Evolutionary conservation across 2,329 filamentous ascomycete genomes (phyloP), one percentile per base, ranked within the genome.

Genomic region (Huntiella decipiens): DNA sequence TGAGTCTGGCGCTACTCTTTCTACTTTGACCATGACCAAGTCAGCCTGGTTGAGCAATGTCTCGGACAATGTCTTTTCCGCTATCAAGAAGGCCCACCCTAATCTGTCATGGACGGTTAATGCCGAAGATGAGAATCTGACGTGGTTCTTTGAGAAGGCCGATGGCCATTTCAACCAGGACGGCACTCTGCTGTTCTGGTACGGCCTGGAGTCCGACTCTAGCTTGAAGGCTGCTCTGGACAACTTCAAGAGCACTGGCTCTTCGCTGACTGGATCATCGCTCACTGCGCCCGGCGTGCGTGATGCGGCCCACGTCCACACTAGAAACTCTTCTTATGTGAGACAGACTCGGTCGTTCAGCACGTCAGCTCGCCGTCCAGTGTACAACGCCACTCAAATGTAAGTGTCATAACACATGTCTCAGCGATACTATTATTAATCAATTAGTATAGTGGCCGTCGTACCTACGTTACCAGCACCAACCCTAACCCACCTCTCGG

Each of bases 81-180:
- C 82, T 51, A 82, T 96, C 60, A 92, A 88, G 70, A 92, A 93
- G 63, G 88, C 95, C 58, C 82, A 87, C 61, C 78, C 86, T 46
- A 85, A 81, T 64, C 71, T 96, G 53, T 82, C 85, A 52, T 98
- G 87, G 88, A 93, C 86, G n/a, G 88, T 95, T 50, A 88, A 83
- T 66, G 81, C 87, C 57, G 82, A 92, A 54, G 87, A 96, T 56
- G 88, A 96, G 71, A 95, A 96, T 61, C 68, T 96, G 55, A 87
- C 85, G 8, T 96, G 88, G 91, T 95, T 96, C 69, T 92, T 93
- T 54, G 87, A 94, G 63, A 94, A 94, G 70, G 82, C 88, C 7
- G 86, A 95, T 54, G 88, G 91, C 47, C 94, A 84, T 62, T 73
- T 95, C 55, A 84, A 81, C 51, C 77, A 79, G 47, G 77, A 84